These are phyloP conservation scores for Rhodocollybia butyracea DNA, from an alignment of 768 basidiomycete species.

Conservation along the genomic window DNA sequence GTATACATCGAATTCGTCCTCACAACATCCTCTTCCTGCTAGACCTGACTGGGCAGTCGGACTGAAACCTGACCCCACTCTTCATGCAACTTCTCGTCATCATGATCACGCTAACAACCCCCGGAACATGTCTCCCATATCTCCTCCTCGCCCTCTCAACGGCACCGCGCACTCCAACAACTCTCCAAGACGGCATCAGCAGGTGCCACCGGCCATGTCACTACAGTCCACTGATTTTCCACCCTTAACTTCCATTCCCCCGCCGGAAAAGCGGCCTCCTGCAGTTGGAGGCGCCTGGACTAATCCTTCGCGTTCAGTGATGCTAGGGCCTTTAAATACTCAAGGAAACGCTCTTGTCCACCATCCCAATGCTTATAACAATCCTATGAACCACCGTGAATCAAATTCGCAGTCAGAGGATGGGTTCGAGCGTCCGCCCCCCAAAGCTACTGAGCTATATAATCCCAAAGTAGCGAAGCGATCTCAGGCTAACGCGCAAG, in stretches of 20 bases:
- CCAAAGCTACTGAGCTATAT: conserved; percentile 39
- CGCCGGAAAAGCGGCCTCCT: conserved; percentile 52
- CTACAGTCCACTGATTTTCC: conserved; percentile 69
- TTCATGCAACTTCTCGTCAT: conserved; percentile 52
- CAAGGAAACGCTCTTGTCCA: conserved; percentile 29
- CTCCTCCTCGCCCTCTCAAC: conserved; percentile 33
- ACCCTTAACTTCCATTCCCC: conserved; percentile 49
- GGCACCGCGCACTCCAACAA: conserved; percentile 29
- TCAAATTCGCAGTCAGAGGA: conserved; percentile 37
- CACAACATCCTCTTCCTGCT: conserved; percentile 75
- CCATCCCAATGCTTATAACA: conserved; percentile 25
- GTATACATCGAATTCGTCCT: conserved; percentile 67
- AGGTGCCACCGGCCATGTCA: conserved; percentile 30
- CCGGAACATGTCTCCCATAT: conserved; percentile 40
- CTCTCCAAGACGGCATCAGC: conserved; percentile 24
- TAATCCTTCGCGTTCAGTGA: conserved; percentile 54
- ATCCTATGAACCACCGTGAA: conserved; percentile 15
- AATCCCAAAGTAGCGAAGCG: conserved; percentile 28
- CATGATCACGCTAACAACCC: conserved; percentile 46
- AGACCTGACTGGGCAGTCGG: conserved; percentile 91
- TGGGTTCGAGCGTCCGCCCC: conserved; percentile 44
- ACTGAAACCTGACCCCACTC: conserved; percentile 69
- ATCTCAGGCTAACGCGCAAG: neutral
- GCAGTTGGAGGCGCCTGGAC: conserved; percentile 74
- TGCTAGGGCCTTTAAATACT: conserved; percentile 22